Base-by-base conservation (phyloP, 192 early-diverging fungal genomes). In the Linderina pennispora region DNA sequence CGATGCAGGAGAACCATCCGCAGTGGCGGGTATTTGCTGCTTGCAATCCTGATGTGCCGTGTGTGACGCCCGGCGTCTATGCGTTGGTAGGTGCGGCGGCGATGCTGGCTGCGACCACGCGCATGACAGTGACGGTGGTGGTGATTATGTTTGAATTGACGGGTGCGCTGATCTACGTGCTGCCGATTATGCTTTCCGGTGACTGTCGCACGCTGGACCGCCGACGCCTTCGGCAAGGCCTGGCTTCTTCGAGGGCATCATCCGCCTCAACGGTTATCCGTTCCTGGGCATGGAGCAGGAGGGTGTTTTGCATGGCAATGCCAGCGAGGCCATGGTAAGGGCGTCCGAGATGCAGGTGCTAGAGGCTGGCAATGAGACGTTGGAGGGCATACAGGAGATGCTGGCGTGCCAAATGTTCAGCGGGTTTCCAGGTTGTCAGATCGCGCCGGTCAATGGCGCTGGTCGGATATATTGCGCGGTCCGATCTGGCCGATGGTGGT, bases 71-170 rank as follows among this genome's bases (percentile, higher is more conserved):
- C 6, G 90, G 88, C 23, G 82, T 86, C 15, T 84, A 87, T 59
- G 94, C 89, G 3, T 76, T 89, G 47, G 77, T 92, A 1, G 90
- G 86, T 5, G 93, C 93, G 42, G 93, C 92, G 3, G 67, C 84
- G 18, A 85, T 74, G 36, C 79, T 94, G 43, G 75, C 85, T 31
- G 79, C 91, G 16, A 83, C 91, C 4, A 94, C 91, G n/a, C 80
- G 92, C 5, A 91, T 94, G 79, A 94, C 88, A 2, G 89, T 92
- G 1, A 87, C 90, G 2, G 58, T 91, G 0, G 87, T 95, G 3
- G 94, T 99, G n/a, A 89, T 99, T 24, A 96, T 99, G 94, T 99
- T 99, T 70, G 97, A 99, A 65, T 76, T 99, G 34, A 99, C 94
- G 13, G 97, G 94, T 3, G 89, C 91, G 2, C 74, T 99, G 32